Evolutionary conservation across 768 basidiomycete species (phyloP).

Genomic region (Leccinum boreale): DNA sequence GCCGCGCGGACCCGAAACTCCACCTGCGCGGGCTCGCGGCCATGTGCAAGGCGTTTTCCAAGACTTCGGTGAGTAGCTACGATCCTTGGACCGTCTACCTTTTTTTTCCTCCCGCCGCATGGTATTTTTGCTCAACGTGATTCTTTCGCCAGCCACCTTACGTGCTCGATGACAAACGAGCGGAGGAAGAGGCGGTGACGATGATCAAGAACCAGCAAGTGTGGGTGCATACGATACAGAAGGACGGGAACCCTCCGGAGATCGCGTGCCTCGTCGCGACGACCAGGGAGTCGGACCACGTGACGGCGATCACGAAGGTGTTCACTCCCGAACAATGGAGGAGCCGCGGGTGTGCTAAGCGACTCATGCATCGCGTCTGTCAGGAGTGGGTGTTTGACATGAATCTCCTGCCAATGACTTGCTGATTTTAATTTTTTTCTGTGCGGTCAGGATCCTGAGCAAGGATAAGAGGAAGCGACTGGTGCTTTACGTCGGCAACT

Average conservation of each 20-base stretch:
- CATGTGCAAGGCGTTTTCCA: constrained; percentile 56
- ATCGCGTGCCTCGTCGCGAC: constrained; percentile 71
- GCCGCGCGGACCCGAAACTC: constrained; percentile 28
- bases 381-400: constrained; percentile 39
- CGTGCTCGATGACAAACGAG: constrained; percentile 38
- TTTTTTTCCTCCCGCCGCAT: neutral
- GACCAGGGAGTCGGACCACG: constrained; percentile 53
- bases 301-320: constrained; percentile 72
- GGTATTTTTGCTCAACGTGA: neutral
- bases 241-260: constrained; percentile 22
- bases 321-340: constrained; percentile 56
- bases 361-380: constrained; percentile 58
- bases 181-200: constrained; percentile 47
- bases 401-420: neutral
- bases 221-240: constrained; percentile 56
- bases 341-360: constrained; percentile 53
- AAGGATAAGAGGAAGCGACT: constrained; percentile 31
- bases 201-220: constrained; percentile 46
- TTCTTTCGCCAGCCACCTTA: constrained; percentile 51
- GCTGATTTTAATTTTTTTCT: neutral
- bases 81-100: neutral
- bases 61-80: constrained; percentile 49
- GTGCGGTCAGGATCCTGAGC: neutral
- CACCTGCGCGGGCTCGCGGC: constrained; percentile 37
- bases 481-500: constrained; percentile 61